phyloP scores from a whole-genome alignment of 768 basidiomycete genomes.

The Tremella yokohamensis region DNA sequence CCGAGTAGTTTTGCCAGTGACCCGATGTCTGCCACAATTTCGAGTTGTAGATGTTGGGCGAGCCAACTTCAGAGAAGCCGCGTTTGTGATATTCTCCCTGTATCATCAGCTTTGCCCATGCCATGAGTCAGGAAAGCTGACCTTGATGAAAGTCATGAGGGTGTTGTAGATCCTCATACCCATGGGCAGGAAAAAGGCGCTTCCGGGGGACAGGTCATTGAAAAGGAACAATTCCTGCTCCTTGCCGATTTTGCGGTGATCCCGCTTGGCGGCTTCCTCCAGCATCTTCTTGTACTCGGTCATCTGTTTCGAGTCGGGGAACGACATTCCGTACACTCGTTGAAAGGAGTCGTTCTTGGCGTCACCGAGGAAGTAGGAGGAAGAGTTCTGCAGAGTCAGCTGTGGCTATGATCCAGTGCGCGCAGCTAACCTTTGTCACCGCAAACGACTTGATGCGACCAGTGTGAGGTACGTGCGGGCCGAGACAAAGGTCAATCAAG shows the following conservation, averaged over 20 bases:
- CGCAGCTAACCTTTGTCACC: constrained; percentile 77
- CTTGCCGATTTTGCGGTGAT: constrained; percentile 93
- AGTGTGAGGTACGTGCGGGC: constrained; percentile 96
- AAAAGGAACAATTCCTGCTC: constrained; percentile 99
- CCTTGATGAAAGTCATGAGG: constrained; percentile 82
- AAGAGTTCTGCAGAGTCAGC: constrained; percentile 66
- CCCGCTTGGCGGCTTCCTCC: constrained; percentile 94
- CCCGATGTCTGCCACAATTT: constrained; percentile 98
- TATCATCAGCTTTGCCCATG: constrained; percentile 8
- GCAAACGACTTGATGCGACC: constrained; percentile 96
- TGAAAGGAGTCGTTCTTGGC: constrained; percentile 88
- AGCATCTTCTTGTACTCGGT: constrained; percentile 92
- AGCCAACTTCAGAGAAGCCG: constrained; percentile 95
- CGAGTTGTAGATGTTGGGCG: constrained; percentile 93
- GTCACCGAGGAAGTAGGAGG: constrained; percentile 96
- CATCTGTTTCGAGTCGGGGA: constrained; percentile 95
- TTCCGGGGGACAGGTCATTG: constrained; percentile 92
- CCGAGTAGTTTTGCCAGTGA: constrained; percentile 96
- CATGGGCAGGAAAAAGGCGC: constrained; percentile 93
- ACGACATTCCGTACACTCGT: constrained; percentile 95
- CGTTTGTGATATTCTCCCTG: constrained; percentile 91
- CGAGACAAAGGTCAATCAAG: constrained; percentile 94
- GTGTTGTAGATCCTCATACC: constrained; percentile 96
- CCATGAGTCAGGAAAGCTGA: constrained; percentile 52
- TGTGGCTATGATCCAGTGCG: background rate